Evolutionary conservation across 805 yeast genomes (phyloP).

Genomic region (Saccharomycopsis capsularis): DNA sequence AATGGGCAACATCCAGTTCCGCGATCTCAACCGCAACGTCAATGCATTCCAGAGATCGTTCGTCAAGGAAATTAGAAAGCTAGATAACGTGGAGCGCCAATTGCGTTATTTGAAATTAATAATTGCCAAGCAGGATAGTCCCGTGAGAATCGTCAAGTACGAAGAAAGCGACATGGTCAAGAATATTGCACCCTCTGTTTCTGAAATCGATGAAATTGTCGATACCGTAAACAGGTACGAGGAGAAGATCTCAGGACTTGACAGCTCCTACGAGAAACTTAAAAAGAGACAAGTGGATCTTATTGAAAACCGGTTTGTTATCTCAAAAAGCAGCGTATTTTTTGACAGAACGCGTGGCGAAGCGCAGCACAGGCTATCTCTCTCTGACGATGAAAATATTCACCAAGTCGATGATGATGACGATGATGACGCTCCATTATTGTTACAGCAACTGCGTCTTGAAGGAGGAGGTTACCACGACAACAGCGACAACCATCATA

Average conservation of each 20-base stretch:
- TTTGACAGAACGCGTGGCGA: conserved; percentile 29
- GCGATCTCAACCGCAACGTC: conserved; percentile 36
- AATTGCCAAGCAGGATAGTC: conserved; percentile 40
- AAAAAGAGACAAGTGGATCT: conserved; percentile 56
- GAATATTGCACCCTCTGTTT: conserved; percentile 36
- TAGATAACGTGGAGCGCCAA: conserved; percentile 43
- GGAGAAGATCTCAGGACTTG: conserved; percentile 63
- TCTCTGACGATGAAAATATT: conserved; percentile 30
- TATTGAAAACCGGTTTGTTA: conserved; percentile 63
- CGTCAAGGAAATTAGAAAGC: conserved; percentile 33
- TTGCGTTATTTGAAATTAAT: conserved; percentile 47
- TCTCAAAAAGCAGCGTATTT: conserved; percentile 42
- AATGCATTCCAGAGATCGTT: conserved; percentile 42
- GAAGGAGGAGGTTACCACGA: conserved; percentile 30
- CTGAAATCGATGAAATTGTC: conserved; percentile 66
- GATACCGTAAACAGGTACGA: conserved; percentile 62
- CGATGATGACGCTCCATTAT: conserved; percentile 36
- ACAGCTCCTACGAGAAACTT: conserved; percentile 60
- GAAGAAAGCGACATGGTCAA: conserved; percentile 34
- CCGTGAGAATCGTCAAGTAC: conserved; percentile 27
- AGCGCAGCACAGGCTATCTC: conserved; percentile 28
- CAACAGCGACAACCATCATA: neutral
- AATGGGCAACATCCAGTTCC: conserved; percentile 58
- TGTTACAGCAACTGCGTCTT: conserved; percentile 30
- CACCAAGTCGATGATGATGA: too few species aligned